These are phyloP conservation scores for Amauroascus verrucosus DNA, from an alignment of 2,329 filamentous ascomycete genomes.

Conservation along the genomic window DNA sequence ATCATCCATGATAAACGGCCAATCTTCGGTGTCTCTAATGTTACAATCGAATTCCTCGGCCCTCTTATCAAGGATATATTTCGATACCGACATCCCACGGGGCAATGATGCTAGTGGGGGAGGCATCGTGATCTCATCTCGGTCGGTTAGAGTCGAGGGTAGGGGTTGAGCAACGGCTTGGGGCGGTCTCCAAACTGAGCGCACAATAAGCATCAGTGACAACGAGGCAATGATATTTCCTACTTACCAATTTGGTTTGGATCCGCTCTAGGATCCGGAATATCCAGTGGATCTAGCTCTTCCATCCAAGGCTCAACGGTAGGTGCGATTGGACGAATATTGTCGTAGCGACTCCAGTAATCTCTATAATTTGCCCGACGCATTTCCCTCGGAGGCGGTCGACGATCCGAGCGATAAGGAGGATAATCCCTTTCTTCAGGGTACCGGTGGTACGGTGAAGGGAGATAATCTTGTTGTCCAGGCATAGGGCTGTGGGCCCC, in stretches of 20 bases:
- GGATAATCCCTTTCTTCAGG: slow-evolving; percentile 10
- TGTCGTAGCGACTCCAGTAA: slow-evolving; percentile 11
- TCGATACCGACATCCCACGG: slow-evolving; percentile 39
- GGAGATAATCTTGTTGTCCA: slow-evolving; percentile 15
- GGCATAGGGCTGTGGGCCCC: slow-evolving; percentile 10
- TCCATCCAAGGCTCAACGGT: slow-evolving; percentile 18
- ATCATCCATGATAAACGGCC: slow-evolving; percentile 42
- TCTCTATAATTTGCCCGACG: slow-evolving; percentile 6
- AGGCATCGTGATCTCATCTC: slow-evolving; percentile 22
- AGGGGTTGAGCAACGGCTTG: slow-evolving; percentile 22
- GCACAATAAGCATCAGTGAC: slow-evolving; percentile 14
- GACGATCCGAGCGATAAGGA: slow-evolving; percentile 8
- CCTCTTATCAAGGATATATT: slow-evolving; percentile 39
- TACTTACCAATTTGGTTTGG: slow-evolving; percentile 17
- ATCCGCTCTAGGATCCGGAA: slow-evolving; percentile 9
- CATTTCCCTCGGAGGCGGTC: slow-evolving; percentile 8
- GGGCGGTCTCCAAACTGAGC: slow-evolving; percentile 17
- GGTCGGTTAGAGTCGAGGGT: slow-evolving; percentile 20
- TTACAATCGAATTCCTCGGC: slow-evolving; percentile 37
- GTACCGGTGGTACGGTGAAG: slow-evolving; percentile 6
- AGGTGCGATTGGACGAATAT: slow-evolving; percentile 10
- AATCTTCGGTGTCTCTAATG: slow-evolving; percentile 41
- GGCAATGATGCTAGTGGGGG: slow-evolving; percentile 17
- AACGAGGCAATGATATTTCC: not conserved
- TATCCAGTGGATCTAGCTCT: slow-evolving; percentile 14